Evolutionary conservation across 2,329 filamentous ascomycete species (phyloP).

Genomic region (Colletotrichum karsti): DNA sequence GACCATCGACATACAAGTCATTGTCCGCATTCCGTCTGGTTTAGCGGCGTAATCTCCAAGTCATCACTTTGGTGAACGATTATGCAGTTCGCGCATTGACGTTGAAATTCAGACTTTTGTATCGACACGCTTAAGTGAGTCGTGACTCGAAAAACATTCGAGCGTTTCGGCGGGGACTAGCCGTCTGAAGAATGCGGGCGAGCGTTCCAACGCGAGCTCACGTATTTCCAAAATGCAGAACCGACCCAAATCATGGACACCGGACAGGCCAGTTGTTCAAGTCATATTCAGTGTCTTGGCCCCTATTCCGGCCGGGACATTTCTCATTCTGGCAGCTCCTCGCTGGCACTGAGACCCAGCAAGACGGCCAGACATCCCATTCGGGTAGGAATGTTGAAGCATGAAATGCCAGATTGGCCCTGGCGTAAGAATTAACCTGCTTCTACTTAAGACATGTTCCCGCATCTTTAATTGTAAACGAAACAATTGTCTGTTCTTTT

Average conservation of each 20-base stretch:
- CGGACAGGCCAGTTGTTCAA: neutral
- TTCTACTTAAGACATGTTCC: constrained; percentile 1
- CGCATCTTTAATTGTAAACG: constrained; percentile 7
- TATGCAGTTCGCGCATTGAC: neutral
- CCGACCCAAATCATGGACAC: neutral
- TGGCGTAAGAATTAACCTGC: neutral
- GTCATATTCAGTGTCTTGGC: neutral
- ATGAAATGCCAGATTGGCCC: neutral
- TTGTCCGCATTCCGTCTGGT: neutral
- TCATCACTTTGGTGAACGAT: neutral
- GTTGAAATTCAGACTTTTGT: constrained; percentile 6
- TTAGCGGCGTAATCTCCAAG: neutral
- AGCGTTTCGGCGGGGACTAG: constrained; percentile 12
- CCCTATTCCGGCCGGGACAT: neutral
- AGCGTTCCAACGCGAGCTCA: constrained; percentile 12
- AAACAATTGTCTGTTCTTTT: neutral
- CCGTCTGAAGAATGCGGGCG: constrained; percentile 6
- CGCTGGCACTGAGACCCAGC: neutral
- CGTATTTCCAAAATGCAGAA: too few relatives aligned
- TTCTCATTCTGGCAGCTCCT: neutral
- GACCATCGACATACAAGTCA: neutral
- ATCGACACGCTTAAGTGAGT: constrained; percentile 4
- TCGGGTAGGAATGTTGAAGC: neutral
- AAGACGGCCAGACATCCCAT: neutral
- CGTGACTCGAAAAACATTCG: constrained; percentile 14